Percentiles rank a stretch among this genome's conserved stretches.
Conservation (phyloP, 2,329 filamentous ascomycete species). For the Apiospora marii region DNA sequence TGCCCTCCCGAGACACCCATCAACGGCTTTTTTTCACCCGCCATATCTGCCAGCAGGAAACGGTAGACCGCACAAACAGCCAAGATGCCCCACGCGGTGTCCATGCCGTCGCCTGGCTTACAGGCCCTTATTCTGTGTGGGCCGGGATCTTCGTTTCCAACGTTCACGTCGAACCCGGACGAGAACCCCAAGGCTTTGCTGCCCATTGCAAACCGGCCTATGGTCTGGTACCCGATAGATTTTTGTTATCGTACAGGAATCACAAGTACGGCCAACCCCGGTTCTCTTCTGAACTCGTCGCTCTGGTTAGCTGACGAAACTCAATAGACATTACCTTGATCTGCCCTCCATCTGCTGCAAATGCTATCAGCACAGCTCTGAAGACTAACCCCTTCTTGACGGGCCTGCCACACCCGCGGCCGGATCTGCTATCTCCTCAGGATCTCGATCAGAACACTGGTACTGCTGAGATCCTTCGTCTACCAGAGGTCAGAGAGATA, state of each 20-base stretch:
- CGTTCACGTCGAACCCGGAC: constrained; percentile 81
- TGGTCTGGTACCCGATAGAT: constrained; percentile 90
- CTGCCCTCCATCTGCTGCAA: constrained; percentile 69
- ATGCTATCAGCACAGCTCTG: constrained; percentile 73
- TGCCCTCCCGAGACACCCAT: neutral
- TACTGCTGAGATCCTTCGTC: constrained; percentile 85
- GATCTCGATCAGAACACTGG: constrained; percentile 84
- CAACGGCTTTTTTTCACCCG: neutral
- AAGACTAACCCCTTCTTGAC: constrained; percentile 83
- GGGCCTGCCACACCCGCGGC: constrained; percentile 73
- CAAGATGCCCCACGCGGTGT: constrained; percentile 77
- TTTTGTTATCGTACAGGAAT: constrained; percentile 85
- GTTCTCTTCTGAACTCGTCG: neutral
- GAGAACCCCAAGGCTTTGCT: constrained; percentile 84
- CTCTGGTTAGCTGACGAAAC: neutral
- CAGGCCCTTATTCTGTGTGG: constrained; percentile 86
- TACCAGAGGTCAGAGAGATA: constrained; percentile 80
- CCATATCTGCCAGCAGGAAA: neutral
- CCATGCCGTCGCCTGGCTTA: constrained; percentile 77
- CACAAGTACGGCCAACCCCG: constrained; percentile 62
- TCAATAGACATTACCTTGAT: constrained; percentile 66
- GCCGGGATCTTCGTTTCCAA: constrained; percentile 81
- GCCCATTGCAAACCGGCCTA: constrained; percentile 83
- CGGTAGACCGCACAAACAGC: neutral
- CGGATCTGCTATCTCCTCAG: constrained; percentile 78